Evolutionary conservation across 257 asterid genomes (phyloP).

Genomic region (Gynochthodes officinalis): DNA sequence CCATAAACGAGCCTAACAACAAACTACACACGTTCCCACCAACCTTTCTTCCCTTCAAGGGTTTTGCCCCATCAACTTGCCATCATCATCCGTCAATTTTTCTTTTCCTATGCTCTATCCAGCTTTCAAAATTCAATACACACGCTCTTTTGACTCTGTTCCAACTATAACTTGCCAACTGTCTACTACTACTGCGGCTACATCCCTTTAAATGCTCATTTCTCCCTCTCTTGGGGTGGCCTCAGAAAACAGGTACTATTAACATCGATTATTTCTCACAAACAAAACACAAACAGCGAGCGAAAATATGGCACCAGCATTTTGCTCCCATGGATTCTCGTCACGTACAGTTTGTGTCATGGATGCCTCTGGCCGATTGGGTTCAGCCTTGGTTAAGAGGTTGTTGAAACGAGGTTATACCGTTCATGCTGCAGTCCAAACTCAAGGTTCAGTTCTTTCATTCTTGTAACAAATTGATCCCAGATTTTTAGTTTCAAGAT

Average conservation of each 20-base stretch:
- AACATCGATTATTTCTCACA: too few relatives aligned
- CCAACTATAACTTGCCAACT: constrained; percentile 23
- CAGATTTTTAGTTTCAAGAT: not conserved
- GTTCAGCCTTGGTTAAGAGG: constrained; percentile 65
- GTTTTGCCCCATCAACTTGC: not conserved
- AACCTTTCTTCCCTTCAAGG: not conserved
- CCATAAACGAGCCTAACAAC: not conserved
- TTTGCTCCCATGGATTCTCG: not conserved
- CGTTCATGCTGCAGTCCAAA: constrained; percentile 82
- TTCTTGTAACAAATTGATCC: not conserved
- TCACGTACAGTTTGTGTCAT: constrained; percentile 66
- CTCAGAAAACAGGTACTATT: not conserved
- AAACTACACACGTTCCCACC: constrained; percentile 2
- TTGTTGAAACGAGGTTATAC: constrained; percentile 73
- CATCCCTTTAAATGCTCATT: constrained; percentile 11
- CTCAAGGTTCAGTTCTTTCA: constrained; percentile 42
- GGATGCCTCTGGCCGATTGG: constrained; percentile 82
- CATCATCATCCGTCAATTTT: not conserved
- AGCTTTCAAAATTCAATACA: constrained; percentile 5
- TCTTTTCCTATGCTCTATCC: not conserved
- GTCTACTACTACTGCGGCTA: not conserved
- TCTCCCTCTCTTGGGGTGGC: not conserved
- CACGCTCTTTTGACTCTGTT: constrained; percentile 4
- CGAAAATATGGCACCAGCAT: constrained; percentile 23
- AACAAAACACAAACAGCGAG: too few relatives aligned